A percentile compares a stretch with the other conserved stretches of the same genome.
These are phyloP conservation scores for Carallia brachiata DNA, from an alignment of 345 rosid genomes.

Conservation along the genomic window DNA sequence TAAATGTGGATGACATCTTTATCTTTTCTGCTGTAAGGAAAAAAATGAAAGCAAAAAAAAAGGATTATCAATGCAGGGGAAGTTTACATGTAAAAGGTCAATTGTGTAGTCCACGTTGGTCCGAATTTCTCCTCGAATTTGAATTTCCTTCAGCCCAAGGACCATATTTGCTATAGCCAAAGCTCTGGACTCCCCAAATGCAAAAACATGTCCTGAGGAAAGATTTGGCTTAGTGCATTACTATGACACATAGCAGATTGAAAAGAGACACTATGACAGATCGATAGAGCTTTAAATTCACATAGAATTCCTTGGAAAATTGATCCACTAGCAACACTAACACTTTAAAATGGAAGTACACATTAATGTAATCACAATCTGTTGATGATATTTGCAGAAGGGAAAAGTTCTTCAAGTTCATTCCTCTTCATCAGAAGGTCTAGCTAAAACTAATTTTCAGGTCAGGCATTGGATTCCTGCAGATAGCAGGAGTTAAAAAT, in stretches of 20 bases:
- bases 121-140: slow-evolving; percentile 96
- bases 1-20: not conserved
- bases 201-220: slow-evolving; percentile 85
- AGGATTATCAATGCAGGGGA: slow-evolving; percentile 20
- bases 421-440: too few relatives aligned
- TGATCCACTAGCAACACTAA: too few relatives aligned
- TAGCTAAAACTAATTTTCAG: not conserved
- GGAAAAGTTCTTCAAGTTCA: too few relatives aligned
- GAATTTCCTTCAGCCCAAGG: slow-evolving; percentile 97
- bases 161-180: slow-evolving; percentile 99
- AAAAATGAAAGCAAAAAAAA: not conserved
- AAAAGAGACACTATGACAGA: slow-evolving; percentile 5
- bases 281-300: not conserved
- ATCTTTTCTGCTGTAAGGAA: not conserved
- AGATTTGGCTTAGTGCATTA: not conserved
- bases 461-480: not conserved
- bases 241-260: not conserved
- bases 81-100: slow-evolving; percentile 87
- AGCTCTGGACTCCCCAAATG: slow-evolving; percentile 98
- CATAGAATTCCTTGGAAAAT: too few relatives aligned
- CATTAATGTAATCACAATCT: too few relatives aligned
- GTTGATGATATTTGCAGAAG: too few relatives aligned
- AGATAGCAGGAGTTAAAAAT: not conserved
- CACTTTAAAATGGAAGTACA: too few relatives aligned
- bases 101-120: slow-evolving; percentile 97